Conservation (phyloP, 2,329 filamentous ascomycete genomes). For the Trichoderma atrobrunneum region DNA sequence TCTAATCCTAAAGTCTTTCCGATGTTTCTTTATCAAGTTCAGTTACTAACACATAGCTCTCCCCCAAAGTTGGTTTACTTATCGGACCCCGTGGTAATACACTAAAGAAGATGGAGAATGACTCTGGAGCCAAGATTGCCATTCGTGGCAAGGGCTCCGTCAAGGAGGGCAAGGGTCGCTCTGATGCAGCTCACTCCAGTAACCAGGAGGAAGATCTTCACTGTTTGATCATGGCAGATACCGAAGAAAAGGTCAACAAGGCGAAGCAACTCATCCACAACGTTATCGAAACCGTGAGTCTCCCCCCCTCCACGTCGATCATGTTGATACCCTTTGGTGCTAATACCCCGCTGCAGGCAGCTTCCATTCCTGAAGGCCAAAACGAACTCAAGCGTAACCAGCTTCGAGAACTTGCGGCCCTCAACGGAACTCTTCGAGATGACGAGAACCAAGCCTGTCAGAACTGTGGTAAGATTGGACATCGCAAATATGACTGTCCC, state of each 20-base stretch:
- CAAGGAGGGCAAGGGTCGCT: conserved; percentile 98
- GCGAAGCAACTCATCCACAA: conserved; percentile 98
- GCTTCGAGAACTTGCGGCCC: conserved; percentile 91
- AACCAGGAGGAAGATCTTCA: conserved; percentile 99
- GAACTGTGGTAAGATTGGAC: conserved; percentile 98
- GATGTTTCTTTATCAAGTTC: conserved; percentile 26
- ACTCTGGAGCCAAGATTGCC: conserved; percentile 97
- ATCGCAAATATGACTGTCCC: conserved; percentile 97
- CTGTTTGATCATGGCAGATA: conserved; percentile 99
- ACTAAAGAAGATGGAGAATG: conserved; percentile 98
- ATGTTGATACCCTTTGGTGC: conserved; percentile 2
- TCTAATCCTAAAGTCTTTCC: conserved; percentile 32
- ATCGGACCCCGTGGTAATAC: conserved; percentile 99
- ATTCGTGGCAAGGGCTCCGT: conserved; percentile 99
- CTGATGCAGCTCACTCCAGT: conserved; percentile 97
- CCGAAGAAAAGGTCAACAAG: conserved; percentile 99
- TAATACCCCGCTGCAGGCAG: conserved; percentile 62
- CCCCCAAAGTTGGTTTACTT: conserved; percentile 96
- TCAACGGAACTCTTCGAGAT: conserved; percentile 98
- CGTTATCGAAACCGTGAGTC: conserved; percentile 91
- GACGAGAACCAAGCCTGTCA: conserved; percentile 99
- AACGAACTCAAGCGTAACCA: conserved; percentile 99
- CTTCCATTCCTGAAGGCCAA: conserved; percentile 96
- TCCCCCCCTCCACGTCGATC: neutral
- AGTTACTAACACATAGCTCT: conserved; percentile 88